Conservation (phyloP, 106 monocot genomes). For the Vanilla planifolia region DNA sequence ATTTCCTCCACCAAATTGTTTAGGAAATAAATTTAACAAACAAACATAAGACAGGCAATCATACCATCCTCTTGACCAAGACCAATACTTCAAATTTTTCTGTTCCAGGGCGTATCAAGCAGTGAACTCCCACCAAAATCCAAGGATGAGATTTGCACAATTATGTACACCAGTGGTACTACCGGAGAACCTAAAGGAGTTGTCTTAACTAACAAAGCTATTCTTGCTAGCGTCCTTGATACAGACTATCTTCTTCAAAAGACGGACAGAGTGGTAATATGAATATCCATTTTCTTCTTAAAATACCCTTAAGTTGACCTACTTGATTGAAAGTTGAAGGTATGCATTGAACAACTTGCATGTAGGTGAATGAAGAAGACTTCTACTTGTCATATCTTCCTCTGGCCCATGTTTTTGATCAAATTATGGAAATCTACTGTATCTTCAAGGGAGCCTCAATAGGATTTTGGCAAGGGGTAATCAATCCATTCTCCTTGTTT, state of each 20-base stretch:
- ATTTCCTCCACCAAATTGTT: too few relatives aligned
- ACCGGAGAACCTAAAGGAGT: slow-evolving; percentile 98
- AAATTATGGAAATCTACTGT: slow-evolving; percentile 86
- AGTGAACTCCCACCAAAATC: slow-evolving; percentile 40
- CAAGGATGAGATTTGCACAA: slow-evolving; percentile 77
- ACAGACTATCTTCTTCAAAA: slow-evolving; percentile 67
- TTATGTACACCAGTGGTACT: slow-evolving; percentile 98
- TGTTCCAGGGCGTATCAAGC: slow-evolving; percentile 28
- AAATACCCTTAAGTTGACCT: too few relatives aligned
- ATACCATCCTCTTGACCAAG: too few relatives aligned
- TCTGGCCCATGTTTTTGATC: slow-evolving; percentile 93
- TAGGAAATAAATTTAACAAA: too few relatives aligned
- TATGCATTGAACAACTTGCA: background rate
- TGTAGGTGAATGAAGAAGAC: slow-evolving; percentile 72
- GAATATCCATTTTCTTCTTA: background rate
- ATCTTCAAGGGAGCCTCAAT: slow-evolving; percentile 89
- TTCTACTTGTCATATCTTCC: slow-evolving; percentile 94
- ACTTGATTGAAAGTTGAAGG: too few relatives aligned
- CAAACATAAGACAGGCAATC: too few relatives aligned
- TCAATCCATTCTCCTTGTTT: background rate
- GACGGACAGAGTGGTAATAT: slow-evolving; percentile 88
- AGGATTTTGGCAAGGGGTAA: slow-evolving; percentile 97
- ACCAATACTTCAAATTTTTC: too few relatives aligned
- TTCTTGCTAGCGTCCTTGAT: slow-evolving; percentile 52
- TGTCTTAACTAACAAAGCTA: slow-evolving; percentile 61